Evolutionary conservation across 2,329 filamentous ascomycete species (phyloP).

Genomic region (Cladorrhinum sp.): DNA sequence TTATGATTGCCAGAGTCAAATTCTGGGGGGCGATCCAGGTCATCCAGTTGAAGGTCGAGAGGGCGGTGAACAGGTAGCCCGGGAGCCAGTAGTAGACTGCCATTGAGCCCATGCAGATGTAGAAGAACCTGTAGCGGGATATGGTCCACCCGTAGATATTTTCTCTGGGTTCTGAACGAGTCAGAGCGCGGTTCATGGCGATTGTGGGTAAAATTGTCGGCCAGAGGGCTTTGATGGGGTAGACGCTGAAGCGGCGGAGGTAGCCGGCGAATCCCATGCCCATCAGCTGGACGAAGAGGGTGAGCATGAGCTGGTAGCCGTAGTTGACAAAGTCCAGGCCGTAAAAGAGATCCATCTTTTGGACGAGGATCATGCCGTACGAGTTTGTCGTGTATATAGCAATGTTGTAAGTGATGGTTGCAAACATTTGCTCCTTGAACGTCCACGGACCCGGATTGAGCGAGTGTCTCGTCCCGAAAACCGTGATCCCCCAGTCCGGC

Average conservation of each 20-base stretch:
- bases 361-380: slow-evolving; percentile 37
- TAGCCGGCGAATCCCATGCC: slow-evolving; percentile 44
- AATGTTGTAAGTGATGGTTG: slow-evolving; percentile 40
- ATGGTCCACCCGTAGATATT: slow-evolving; percentile 44
- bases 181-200: slow-evolving; percentile 35
- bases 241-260: slow-evolving; percentile 38
- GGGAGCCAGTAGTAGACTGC: slow-evolving; percentile 50
- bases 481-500: slow-evolving; percentile 44
- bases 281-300: slow-evolving; percentile 41
- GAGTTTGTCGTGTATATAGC: slow-evolving; percentile 36
- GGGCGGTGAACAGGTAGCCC: slow-evolving; percentile 42
- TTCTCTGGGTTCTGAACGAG: slow-evolving; percentile 35
- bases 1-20: slow-evolving; percentile 42
- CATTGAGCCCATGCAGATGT: slow-evolving; percentile 37
- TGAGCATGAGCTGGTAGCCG: slow-evolving; percentile 41
- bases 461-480: slow-evolving; percentile 39
- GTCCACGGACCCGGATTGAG: slow-evolving; percentile 43
- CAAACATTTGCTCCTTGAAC: slow-evolving; percentile 43
- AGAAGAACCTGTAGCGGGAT: slow-evolving; percentile 44
- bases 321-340: slow-evolving; percentile 39
- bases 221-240: slow-evolving; percentile 41
- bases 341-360: slow-evolving; percentile 39
- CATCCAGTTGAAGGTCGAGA: slow-evolving; percentile 48
- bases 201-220: slow-evolving; percentile 40
- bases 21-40: slow-evolving; percentile 49